These are phyloP conservation scores for Coniochaeta sp. DNA, from an alignment of 2,329 filamentous ascomycete genomes.

Conservation along the genomic window DNA sequence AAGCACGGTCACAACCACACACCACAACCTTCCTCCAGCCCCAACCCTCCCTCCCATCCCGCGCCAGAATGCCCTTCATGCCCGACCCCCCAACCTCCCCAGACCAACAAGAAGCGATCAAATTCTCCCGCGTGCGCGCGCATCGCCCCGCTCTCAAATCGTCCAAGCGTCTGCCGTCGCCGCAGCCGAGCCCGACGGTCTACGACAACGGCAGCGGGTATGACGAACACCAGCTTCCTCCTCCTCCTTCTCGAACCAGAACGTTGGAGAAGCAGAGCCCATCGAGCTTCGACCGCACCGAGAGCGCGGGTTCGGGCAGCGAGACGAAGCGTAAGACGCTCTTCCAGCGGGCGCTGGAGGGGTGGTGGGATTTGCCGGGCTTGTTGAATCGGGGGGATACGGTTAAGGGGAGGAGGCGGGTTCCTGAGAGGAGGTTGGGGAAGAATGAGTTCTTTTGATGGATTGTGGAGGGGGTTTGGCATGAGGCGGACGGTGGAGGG, in stretches of 20 bases:
- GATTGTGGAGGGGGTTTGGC: neutral
- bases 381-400: slow-evolving; percentile 28
- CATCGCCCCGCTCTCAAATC: slow-evolving; percentile 2
- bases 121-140: slow-evolving; percentile 1
- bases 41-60: neutral
- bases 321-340: slow-evolving; percentile 37
- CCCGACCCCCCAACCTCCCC: neutral
- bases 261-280: neutral
- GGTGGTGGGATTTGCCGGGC: slow-evolving; percentile 46
- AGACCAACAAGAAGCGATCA: neutral
- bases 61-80: neutral
- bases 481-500: neutral
- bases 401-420: slow-evolving; percentile 21
- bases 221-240: neutral
- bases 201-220: neutral
- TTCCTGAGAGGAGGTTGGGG: neutral
- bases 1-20: no score
- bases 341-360: slow-evolving; percentile 36
- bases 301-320: neutral
- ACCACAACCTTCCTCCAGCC: neutral
- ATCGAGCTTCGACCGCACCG: neutral
- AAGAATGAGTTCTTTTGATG: neutral
- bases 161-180: slow-evolving; percentile 1
- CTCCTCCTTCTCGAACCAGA: neutral
- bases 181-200: slow-evolving; percentile 3